phyloP scores from a whole-genome alignment of 208 protist genomes.

The Endotrypanum monterogeii region DNA sequence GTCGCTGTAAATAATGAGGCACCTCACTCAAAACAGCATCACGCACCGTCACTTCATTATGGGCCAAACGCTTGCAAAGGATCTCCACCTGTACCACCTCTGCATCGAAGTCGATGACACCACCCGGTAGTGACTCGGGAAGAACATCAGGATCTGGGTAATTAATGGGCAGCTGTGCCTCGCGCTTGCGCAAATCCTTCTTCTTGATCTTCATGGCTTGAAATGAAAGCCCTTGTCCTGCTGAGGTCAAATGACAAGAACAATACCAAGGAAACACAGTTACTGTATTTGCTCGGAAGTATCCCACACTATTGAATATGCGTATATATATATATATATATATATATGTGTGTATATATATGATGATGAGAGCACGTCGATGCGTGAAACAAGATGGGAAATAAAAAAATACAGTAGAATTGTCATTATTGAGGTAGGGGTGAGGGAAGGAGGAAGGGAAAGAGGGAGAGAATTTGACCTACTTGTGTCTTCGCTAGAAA shows the following conservation, averaged over 20 bases:
- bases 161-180: slow-evolving; percentile 91
- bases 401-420: neutral
- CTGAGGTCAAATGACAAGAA: neutral
- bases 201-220: slow-evolving; percentile 89
- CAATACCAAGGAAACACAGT: neutral
- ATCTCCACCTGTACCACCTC: slow-evolving; percentile 75
- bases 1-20: slow-evolving; percentile 55
- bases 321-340: neutral
- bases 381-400: slow-evolving; percentile 10
- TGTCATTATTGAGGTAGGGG: neutral
- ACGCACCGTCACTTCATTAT: slow-evolving; percentile 86
- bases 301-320: neutral
- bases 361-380: neutral
- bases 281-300: neutral
- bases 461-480: neutral
- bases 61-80: slow-evolving; percentile 77
- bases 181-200: slow-evolving; percentile 82
- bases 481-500: neutral
- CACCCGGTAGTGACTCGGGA: slow-evolving; percentile 51
- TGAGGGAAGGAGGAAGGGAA: neutral
- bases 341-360: neutral
- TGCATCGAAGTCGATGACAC: slow-evolving; percentile 47
- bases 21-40: slow-evolving; percentile 74
- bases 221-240: neutral
- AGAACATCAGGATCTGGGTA: slow-evolving; percentile 75